Conservation (phyloP, 106 monocot genomes). For the Dactylorhiza incarnata region DNA sequence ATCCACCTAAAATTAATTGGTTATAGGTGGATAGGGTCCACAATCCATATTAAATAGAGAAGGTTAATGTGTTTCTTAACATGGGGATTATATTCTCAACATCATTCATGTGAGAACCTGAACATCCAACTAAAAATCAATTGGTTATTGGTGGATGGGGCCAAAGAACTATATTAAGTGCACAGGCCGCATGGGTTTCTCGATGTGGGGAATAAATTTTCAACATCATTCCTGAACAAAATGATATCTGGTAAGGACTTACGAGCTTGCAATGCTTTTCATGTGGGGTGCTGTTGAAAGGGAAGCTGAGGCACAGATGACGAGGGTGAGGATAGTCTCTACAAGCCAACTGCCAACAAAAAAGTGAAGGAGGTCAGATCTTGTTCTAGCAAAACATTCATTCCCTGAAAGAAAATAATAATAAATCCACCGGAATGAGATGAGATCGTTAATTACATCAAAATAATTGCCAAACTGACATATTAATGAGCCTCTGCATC, state of each 20-base stretch:
- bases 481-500: background rate
- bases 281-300: conserved; percentile 57
- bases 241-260: conserved; percentile 4
- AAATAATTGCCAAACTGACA: background rate
- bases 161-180: background rate
- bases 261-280: conserved; percentile 46
- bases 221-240: background rate
- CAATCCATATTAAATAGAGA: no score
- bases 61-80: no score
- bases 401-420: background rate
- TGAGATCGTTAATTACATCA: background rate
- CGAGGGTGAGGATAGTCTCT: conserved; percentile 78
- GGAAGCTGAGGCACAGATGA: conserved; percentile 58
- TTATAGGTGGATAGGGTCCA: no score
- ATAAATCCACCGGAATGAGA: background rate
- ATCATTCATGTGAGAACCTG: no score
- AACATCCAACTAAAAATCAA: background rate
- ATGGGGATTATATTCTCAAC: no score
- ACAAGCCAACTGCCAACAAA: conserved; percentile 59
- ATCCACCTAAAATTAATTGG: no score
- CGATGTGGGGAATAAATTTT: no score
- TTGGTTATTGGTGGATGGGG: background rate
- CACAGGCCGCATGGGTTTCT: background rate
- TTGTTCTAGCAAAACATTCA: background rate
- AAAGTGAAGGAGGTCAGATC: background rate